These are phyloP conservation scores for Quercus wislizeni DNA, from an alignment of 306 rosid genomes.

Conservation along the genomic window DNA sequence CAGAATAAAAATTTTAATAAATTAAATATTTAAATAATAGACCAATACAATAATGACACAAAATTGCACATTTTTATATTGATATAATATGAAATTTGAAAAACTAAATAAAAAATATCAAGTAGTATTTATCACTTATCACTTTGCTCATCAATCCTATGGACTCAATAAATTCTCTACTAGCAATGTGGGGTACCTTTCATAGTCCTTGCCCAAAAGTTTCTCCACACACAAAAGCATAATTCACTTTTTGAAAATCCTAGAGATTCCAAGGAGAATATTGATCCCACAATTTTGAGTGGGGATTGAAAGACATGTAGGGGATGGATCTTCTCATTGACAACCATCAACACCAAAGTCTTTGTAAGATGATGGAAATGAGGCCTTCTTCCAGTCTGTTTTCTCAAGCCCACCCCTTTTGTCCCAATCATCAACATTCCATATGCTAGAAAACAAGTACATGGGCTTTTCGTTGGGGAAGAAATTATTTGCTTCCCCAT, in stretches of 20 bases:
- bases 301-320: slow-evolving; percentile 79
- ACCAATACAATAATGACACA: background rate
- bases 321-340: slow-evolving; percentile 93
- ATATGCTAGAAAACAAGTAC: slow-evolving; percentile 90
- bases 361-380: slow-evolving; percentile 79
- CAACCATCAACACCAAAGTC: slow-evolving; percentile 77
- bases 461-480: slow-evolving; percentile 88
- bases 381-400: slow-evolving; percentile 74
- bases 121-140: background rate
- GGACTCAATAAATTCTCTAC: slow-evolving; percentile 80
- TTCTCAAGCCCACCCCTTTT: slow-evolving; percentile 97
- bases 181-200: slow-evolving; percentile 58
- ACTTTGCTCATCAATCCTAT: slow-evolving; percentile 44
- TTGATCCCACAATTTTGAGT: slow-evolving; percentile 85
- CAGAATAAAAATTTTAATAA: background rate
- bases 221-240: slow-evolving; percentile 85
- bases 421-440: slow-evolving; percentile 98
- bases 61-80: background rate
- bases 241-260: slow-evolving; percentile 62
- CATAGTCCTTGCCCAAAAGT: slow-evolving; percentile 53
- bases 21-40: background rate
- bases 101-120: background rate
- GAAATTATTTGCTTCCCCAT: slow-evolving; percentile 60
- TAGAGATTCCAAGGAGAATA: slow-evolving; percentile 81
- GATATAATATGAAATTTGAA: background rate